Percentiles rank a stretch among this genome's conserved stretches.
Evolutionary conservation across 2,329 filamentous ascomycete species (phyloP).

Genomic region (Beauveria asiatica): DNA sequence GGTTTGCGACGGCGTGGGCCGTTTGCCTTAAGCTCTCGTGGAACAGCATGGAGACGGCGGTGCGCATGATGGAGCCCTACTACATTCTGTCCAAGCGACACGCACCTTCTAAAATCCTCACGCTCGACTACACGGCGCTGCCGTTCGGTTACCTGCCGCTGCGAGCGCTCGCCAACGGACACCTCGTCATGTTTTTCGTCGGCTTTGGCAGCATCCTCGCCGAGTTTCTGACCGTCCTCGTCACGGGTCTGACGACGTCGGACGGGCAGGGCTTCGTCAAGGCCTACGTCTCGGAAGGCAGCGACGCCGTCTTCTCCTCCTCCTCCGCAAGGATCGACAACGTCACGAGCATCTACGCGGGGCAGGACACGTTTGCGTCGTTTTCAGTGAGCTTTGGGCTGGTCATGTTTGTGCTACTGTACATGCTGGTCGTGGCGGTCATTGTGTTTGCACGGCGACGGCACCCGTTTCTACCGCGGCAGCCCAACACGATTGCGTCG

Average conservation of each 20-base stretch:
- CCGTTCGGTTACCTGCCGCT: conserved; percentile 59
- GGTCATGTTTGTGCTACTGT: conserved; percentile 55
- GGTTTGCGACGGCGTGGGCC: conserved; percentile 56
- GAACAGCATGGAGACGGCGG: conserved; percentile 58
- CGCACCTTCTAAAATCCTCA: conserved; percentile 56
- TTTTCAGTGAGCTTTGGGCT: conserved; percentile 59
- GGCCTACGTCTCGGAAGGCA: conserved; percentile 12
- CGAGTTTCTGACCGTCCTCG: conserved; percentile 63
- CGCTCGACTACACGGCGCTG: conserved; percentile 64
- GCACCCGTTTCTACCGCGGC: conserved; percentile 64
- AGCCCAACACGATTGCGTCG: conserved; percentile 70
- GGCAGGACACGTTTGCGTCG: conserved; percentile 52
- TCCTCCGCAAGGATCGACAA: background rate
- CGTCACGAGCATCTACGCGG: conserved; percentile 33
- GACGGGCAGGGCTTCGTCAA: conserved; percentile 52
- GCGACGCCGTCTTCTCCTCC: background rate
- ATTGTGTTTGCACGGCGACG: conserved; percentile 55
- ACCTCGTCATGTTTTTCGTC: conserved; percentile 58
- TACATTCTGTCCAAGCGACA: conserved; percentile 60
- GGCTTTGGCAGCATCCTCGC: conserved; percentile 63
- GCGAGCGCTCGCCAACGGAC: conserved; percentile 52
- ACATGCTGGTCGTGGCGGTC: conserved; percentile 51
- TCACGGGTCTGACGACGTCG: conserved; percentile 56
- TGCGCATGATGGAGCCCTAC: conserved; percentile 68
- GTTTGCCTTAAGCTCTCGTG: conserved; percentile 60